Conservation (phyloP, 2,329 filamentous ascomycete genomes). For the Zasmidium citrigriseum region DNA sequence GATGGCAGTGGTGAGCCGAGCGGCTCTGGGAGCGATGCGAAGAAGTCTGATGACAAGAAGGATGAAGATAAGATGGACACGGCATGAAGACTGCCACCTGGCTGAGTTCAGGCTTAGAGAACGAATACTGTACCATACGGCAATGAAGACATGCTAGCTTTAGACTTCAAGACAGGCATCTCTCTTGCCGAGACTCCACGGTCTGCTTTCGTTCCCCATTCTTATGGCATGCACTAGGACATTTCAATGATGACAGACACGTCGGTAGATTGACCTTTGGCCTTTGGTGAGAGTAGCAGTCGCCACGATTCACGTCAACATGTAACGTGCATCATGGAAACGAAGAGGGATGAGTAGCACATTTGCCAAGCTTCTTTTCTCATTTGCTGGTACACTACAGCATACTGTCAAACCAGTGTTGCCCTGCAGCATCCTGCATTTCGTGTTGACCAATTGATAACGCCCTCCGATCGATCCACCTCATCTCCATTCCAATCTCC, state of each 20-base stretch:
- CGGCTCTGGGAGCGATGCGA: conserved; percentile 9
- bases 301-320: neutral
- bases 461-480: neutral
- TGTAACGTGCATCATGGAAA: no score
- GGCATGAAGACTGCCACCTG: conserved; percentile 20
- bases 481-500: neutral
- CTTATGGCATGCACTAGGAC: no score
- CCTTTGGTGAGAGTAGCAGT: no score
- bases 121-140: neutral
- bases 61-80: conserved; percentile 36
- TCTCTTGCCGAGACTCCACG: neutral
- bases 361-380: neutral
- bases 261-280: no score
- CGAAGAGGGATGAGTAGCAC: no score
- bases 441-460: neutral
- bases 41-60: conserved; percentile 24
- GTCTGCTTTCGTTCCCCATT: no score
- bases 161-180: neutral
- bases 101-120: neutral
- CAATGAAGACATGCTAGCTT: neutral
- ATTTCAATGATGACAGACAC: no score
- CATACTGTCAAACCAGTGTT: no score
- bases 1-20: conserved; percentile 29
- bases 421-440: neutral
- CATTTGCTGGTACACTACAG: no score